A percentile compares a stretch with the other conserved stretches of the same genome.
Evolutionary conservation across 805 yeast species (phyloP).

Genomic region (Spathaspora boniae): DNA sequence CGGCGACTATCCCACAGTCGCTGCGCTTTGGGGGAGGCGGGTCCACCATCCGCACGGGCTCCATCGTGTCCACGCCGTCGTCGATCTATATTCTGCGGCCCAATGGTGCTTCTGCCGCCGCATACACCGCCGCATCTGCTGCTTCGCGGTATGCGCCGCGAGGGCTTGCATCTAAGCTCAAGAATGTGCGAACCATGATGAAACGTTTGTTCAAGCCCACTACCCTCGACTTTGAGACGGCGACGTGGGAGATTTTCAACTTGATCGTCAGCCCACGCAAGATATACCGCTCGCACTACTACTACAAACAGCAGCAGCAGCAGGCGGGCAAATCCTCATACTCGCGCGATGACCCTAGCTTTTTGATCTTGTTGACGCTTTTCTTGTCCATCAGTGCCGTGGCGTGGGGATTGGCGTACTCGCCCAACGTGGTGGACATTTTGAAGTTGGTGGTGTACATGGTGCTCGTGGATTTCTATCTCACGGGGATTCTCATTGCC

Average conservation of each 20-base stretch:
- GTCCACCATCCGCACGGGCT: slow-evolving; percentile 18
- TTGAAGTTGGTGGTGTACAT: slow-evolving; percentile 69
- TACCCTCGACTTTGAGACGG: slow-evolving; percentile 87
- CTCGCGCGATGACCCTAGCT: slow-evolving; percentile 92
- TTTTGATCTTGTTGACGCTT: slow-evolving; percentile 66
- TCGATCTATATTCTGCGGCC: slow-evolving; percentile 10
- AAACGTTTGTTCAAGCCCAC: slow-evolving; percentile 58
- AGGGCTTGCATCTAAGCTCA: slow-evolving; percentile 12
- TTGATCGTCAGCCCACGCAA: slow-evolving; percentile 72
- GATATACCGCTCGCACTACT: slow-evolving; percentile 74
- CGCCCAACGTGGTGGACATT: slow-evolving; percentile 59
- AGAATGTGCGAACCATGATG: slow-evolving; percentile 27
- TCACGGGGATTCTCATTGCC: slow-evolving; percentile 65
- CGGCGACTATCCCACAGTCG: slow-evolving; percentile 16
- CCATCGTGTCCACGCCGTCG: slow-evolving; percentile 17
- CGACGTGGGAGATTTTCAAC: slow-evolving; percentile 85
- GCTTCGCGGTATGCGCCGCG: not conserved
- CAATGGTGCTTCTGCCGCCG: too few relatives aligned
- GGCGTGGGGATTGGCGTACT: slow-evolving; percentile 87
- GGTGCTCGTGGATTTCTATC: slow-evolving; percentile 80
- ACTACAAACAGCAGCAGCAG: slow-evolving; percentile 62
- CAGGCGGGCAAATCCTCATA: slow-evolving; percentile 54
- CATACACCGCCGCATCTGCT: too few relatives aligned
- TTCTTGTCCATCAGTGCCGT: slow-evolving; percentile 71
- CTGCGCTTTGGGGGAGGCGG: slow-evolving; percentile 8